Base-by-base conservation (phyloP, 257 asterid genomes). In the Thymus quinquecostatus region DNA sequence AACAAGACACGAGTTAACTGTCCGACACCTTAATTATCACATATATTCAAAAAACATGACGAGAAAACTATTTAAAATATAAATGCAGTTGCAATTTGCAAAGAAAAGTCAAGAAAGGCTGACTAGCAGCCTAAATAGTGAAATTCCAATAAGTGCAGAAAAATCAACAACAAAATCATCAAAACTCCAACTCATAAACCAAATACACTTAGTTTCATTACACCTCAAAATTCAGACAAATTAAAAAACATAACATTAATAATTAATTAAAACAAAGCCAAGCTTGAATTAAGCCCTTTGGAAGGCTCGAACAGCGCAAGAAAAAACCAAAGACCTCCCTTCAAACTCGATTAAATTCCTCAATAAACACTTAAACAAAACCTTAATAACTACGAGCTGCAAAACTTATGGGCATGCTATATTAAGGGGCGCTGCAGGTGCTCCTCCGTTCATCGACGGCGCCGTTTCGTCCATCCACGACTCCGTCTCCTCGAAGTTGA, bases 321-420 rank as follows among this genome's bases (percentile, higher is more conserved):
- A 79, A 82, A 21, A 82, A 82, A 81, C 83, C 86, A 60, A 77
- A 76, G 79, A 38, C 68, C 14, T n/a, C 64, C 5, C 63, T 60
- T 60, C 74, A 44, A 53, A 53, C 81, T 64, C 70, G 1, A 21
- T 21, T 61, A 34, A 74, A 68, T 68, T 40, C 64, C 81, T 67
- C 85, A 49, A 55, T 30, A 73, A 27, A 45, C 8, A 44, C 49
- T 44, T 9, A 7, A 43, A 43, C 48, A 43, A 70, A 75, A 70
- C 73, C 74, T 32, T 72, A 27, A 6, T 50, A 6, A 6, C 71
- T 68, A 70, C 60, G 69, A 78, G 79, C 86, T 88, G 95, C 97
- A 92, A 90, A 90, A 88, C 82, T 88, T 75, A 90, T 64, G 85
- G 98, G 93, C 97, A 92, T 69, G 87, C 87, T 51, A 85, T 88